phyloP scores from a whole-genome alignment of 306 rosid species.

The Pachyrhizus erosus region DNA sequence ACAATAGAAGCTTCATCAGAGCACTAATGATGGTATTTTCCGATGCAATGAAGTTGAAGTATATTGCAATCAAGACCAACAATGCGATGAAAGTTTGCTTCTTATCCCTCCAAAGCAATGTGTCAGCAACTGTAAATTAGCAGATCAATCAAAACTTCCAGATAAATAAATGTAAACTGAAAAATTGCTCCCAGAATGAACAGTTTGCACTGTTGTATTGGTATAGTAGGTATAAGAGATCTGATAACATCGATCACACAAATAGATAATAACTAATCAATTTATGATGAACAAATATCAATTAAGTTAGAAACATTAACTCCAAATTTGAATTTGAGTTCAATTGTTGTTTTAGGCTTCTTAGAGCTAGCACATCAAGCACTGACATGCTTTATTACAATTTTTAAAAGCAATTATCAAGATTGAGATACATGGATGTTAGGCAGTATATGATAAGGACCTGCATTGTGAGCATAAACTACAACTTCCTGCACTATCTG shows the following conservation, averaged over 20 bases:
- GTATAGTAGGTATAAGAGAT: constrained; percentile 22
- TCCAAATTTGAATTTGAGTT: constrained; percentile 3
- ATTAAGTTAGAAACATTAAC: constrained; percentile 25
- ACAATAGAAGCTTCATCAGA: constrained; percentile 74
- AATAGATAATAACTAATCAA: neutral
- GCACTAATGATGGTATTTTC: constrained; percentile 70
- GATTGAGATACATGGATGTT: constrained; percentile 8
- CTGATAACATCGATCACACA: neutral
- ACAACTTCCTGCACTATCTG: constrained; percentile 16
- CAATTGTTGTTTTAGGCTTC: constrained; percentile 27
- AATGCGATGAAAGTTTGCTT: constrained; percentile 68
- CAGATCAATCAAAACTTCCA: constrained; percentile 32
- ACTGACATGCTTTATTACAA: neutral
- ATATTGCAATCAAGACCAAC: constrained; percentile 71
- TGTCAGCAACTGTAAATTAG: constrained; percentile 84
- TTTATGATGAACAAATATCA: neutral
- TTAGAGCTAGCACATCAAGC: constrained; percentile 18
- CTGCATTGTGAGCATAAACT: constrained; percentile 17
- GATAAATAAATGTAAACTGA: constrained; percentile 28
- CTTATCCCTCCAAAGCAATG: constrained; percentile 94
- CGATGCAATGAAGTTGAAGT: constrained; percentile 82
- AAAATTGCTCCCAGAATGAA: constrained; percentile 25
- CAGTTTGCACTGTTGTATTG: neutral
- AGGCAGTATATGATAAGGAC: neutral
- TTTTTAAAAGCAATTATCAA: constrained; percentile 31